Evolutionary conservation across 306 rosid genomes (phyloP), one percentile per base, ranked within the genome.

Genomic region (Gillenia trifoliata): DNA sequence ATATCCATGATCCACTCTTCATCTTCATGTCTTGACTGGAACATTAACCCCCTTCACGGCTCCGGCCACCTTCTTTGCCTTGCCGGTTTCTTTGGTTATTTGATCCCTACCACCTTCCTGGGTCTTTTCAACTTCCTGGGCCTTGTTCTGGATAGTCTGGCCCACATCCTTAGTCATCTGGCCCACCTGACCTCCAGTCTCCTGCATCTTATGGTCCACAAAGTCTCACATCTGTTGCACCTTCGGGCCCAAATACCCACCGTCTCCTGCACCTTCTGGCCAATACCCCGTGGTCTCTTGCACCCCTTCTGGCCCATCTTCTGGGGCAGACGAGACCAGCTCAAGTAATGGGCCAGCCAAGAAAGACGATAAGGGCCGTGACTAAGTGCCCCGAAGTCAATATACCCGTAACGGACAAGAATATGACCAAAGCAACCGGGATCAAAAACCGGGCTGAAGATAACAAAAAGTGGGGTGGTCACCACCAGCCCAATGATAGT

Each of bases 401-500:
- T 59, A 88, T 77, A 6, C 92, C 90, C 30, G 89, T 34, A 17
- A 89, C 76, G 0, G 88, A 75, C 13, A 87, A 23, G 29, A 56
- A 74, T 8, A 91, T n/a, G 56, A 64, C 68, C 0, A 84, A 6
- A 1, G 83, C 80, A 0, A 93, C 90, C 0, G 93, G 85, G 73
- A 90, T 17, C 66, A 90, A 59, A n/a, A 10, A 88, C 63, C 0
- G 96, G 96, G 75, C 96, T 79, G 83, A 79, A 88, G 4, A 91
- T 33, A 15, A 88, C 61, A 20, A 91, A 68, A 15, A 88, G 82
- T 6, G 92, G 96, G 7, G 87, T 16, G 20, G 84, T 16, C 56
- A 87, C 15, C 1, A 89, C 80, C 28, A 91, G 83, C 4, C 84
- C 86, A 25, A 85, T 5, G 38, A 85, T 66, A 4, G 93, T 85